phyloP scores from a whole-genome alignment of 2,329 filamentous ascomycete genomes.

The Bipolaris bicolor region DNA sequence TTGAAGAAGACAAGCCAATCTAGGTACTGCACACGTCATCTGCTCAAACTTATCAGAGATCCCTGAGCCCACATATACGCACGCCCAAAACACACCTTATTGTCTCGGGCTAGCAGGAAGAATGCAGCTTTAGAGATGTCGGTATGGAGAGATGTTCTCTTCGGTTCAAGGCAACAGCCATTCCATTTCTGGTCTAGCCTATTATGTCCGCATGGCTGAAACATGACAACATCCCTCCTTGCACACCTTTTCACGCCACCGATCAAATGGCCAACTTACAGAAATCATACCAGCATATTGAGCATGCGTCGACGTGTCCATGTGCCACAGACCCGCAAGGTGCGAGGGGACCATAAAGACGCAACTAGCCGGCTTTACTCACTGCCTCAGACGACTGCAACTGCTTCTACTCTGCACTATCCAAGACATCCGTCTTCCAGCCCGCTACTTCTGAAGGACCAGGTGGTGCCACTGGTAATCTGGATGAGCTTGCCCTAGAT shows the following conservation, averaged over 20 bases:
- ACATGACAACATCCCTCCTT: background rate
- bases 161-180: background rate
- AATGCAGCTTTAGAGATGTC: no score
- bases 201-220: constrained; percentile 6
- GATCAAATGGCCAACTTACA: constrained; percentile 8
- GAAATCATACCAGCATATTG: constrained; percentile 13
- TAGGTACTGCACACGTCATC: no score
- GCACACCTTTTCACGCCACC: background rate
- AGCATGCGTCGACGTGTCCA: constrained; percentile 19
- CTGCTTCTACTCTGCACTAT: constrained; percentile 20
- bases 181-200: constrained; percentile 7
- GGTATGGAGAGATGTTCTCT: background rate
- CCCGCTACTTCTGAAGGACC: constrained; percentile 15
- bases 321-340: constrained; percentile 11
- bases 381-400: constrained; percentile 14
- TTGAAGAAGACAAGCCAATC: no score
- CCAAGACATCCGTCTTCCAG: constrained; percentile 17
- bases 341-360: constrained; percentile 2
- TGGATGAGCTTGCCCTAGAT: constrained; percentile 16
- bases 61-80: no score
- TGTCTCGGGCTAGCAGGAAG: no score
- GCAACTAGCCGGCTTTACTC: background rate
- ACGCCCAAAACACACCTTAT: no score
- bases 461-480: background rate
- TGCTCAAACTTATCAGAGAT: no score